These are phyloP conservation scores for Herpetospermum pedunculosum DNA, from an alignment of 306 rosid species.

Conservation along the genomic window DNA sequence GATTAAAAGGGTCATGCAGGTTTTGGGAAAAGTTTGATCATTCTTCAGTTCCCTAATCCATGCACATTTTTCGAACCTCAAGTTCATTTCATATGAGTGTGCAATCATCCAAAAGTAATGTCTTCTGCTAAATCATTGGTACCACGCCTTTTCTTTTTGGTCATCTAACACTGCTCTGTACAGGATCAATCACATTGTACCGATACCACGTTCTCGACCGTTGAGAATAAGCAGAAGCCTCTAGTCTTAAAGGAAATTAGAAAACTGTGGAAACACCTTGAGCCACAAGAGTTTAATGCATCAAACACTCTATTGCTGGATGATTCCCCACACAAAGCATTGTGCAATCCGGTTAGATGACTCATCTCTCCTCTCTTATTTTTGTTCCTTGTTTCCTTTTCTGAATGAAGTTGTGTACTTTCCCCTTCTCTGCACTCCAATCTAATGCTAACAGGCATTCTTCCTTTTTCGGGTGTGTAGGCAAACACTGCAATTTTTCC, in stretches of 20 bases:
- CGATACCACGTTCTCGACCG: conserved; percentile 30
- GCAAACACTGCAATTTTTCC: conserved; percentile 72
- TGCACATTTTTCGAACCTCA: background rate
- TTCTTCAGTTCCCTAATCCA: background rate
- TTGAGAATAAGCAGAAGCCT: conserved; percentile 50
- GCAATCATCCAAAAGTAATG: background rate
- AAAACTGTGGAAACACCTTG: conserved; percentile 62
- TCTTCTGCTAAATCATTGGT: background rate
- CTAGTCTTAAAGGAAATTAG: conserved; percentile 68
- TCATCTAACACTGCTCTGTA: conserved; percentile 6
- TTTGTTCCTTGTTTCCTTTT: conserved; percentile 5
- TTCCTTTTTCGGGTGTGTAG: conserved; percentile 29
- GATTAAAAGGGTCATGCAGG: conserved; percentile 8
- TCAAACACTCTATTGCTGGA: conserved; percentile 77
- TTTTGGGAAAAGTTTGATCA: background rate
- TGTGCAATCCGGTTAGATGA: conserved; percentile 73
- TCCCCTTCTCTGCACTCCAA: conserved; percentile 11
- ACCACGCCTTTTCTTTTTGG: background rate
- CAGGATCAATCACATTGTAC: conserved; percentile 71
- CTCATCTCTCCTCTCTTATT: background rate
- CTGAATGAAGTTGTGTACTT: background rate
- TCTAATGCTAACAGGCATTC: background rate
- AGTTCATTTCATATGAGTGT: background rate
- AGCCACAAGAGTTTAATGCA: conserved; percentile 61
- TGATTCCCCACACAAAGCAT: conserved; percentile 86